Conservation (phyloP, 129 eudicot genomes). For the Ambrosia artemisiifolia region DNA sequence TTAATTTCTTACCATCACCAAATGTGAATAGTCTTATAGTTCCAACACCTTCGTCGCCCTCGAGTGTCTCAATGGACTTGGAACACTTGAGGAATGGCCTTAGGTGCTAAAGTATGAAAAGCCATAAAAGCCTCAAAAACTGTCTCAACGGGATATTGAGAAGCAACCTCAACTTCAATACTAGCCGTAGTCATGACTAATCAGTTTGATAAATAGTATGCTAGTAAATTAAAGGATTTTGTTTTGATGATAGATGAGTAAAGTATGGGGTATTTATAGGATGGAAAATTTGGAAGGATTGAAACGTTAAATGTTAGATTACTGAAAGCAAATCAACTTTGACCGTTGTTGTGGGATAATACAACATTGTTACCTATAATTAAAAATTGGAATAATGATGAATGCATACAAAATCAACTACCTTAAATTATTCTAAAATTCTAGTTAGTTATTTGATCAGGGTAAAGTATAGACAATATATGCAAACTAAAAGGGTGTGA, state of each 20-base stretch:
- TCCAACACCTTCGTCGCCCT: slow-evolving; percentile 9
- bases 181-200: not conserved
- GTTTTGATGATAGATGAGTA: not conserved
- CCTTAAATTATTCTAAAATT: not conserved
- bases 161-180: not conserved
- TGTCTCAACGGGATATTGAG: not conserved
- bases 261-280: not conserved
- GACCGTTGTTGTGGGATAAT: not conserved
- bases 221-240: not conserved
- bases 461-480: not conserved
- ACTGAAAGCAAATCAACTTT: not conserved
- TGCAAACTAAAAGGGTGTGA: not conserved
- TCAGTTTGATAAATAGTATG: not conserved
- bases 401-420: not conserved
- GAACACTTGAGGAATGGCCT: not conserved
- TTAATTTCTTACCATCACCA: not conserved
- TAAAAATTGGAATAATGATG: not conserved
- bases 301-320: not conserved
- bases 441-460: not conserved
- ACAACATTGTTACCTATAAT: not conserved
- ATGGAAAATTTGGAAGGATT: not conserved
- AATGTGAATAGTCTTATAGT: not conserved
- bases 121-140: not conserved
- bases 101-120: not conserved
- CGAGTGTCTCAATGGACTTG: not conserved